Evolutionary conservation across 352 stramenopile species (phyloP).

Genomic region (Pythium folliculosum): DNA sequence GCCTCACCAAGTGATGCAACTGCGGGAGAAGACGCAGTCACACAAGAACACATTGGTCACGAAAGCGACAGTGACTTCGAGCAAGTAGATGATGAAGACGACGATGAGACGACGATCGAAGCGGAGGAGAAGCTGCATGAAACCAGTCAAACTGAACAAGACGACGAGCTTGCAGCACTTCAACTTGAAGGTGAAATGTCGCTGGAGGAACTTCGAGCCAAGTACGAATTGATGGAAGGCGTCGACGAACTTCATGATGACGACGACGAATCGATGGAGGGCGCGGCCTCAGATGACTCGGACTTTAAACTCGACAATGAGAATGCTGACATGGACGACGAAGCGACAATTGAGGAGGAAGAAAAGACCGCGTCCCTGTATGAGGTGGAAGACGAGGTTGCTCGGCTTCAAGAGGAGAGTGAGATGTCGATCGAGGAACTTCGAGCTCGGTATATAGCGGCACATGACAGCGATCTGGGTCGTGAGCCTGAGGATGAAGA

Average conservation of each 20-base stretch:
- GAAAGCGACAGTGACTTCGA: conserved; percentile 29
- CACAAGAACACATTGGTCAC: background rate
- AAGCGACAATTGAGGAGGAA: conserved; percentile 88
- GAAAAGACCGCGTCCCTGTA: conserved; percentile 45
- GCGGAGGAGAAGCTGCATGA: conserved; percentile 23
- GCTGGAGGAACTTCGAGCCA: conserved; percentile 72
- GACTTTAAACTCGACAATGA: conserved; percentile 33
- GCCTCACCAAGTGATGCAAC: background rate
- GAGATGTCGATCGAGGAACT: conserved; percentile 92
- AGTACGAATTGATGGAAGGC: conserved; percentile 49
- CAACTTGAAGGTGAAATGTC: conserved; percentile 80
- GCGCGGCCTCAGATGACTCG: conserved; percentile 33
- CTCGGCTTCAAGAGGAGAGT: conserved; percentile 83
- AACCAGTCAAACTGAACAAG: conserved; percentile 15
- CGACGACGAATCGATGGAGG: conserved; percentile 30
- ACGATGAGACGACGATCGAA: conserved; percentile 43
- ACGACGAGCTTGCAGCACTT: conserved; percentile 65
- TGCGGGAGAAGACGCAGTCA: background rate
- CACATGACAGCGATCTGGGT: background rate
- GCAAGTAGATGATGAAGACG: conserved; percentile 40
- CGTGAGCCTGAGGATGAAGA: conserved; percentile 11
- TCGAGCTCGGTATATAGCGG: conserved; percentile 41
- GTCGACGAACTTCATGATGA: conserved; percentile 19
- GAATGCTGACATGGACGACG: conserved; percentile 69
- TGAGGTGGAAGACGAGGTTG: conserved; percentile 80